phyloP scores from a whole-genome alignment of 495 filamentous ascomycete genomes.

The Chaetomium fimeti region DNA sequence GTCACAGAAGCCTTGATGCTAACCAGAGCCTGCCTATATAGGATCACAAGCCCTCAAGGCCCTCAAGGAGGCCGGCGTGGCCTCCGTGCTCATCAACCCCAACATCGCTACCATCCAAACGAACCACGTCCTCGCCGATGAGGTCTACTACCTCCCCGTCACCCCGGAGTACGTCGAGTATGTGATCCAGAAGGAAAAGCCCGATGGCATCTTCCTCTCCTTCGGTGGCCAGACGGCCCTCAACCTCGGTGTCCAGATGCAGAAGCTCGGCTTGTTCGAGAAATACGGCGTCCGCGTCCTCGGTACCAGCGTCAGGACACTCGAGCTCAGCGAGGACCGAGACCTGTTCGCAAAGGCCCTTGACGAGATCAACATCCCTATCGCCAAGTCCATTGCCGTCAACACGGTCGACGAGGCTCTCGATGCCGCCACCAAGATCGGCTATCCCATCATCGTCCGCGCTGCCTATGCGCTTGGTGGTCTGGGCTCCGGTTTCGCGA shows the following conservation, averaged over 20 bases:
- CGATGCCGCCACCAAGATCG: constrained; percentile 76
- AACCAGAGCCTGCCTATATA: constrained; percentile 39
- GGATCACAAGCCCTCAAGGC: constrained; percentile 95
- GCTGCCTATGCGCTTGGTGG: constrained; percentile 95
- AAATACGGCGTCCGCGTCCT: constrained; percentile 92
- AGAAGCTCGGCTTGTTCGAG: constrained; percentile 93
- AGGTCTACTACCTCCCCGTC: constrained; percentile 97
- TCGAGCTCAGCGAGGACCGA: constrained; percentile 93
- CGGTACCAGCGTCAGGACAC: constrained; percentile 88
- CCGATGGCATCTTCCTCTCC: constrained; percentile 95
- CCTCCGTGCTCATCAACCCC: constrained; percentile 94
- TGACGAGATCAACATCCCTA: constrained; percentile 91
- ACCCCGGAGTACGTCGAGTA: constrained; percentile 95
- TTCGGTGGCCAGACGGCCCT: constrained; percentile 97
- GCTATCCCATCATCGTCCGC: constrained; percentile 96
- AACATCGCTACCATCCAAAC: constrained; percentile 99
- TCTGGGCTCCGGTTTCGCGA: constrained; percentile 94
- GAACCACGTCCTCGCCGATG: constrained; percentile 90
- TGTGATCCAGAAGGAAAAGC: constrained; percentile 90
- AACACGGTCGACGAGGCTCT: constrained; percentile 87
- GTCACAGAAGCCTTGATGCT: constrained; percentile 19
- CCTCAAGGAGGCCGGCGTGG: constrained; percentile 94
- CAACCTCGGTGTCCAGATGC: constrained; percentile 95
- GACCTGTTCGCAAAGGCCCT: constrained; percentile 90
- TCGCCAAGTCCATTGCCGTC: constrained; percentile 92